phyloP scores from a whole-genome alignment of 129 eudicot genomes.

The Flaveria robusta region DNA sequence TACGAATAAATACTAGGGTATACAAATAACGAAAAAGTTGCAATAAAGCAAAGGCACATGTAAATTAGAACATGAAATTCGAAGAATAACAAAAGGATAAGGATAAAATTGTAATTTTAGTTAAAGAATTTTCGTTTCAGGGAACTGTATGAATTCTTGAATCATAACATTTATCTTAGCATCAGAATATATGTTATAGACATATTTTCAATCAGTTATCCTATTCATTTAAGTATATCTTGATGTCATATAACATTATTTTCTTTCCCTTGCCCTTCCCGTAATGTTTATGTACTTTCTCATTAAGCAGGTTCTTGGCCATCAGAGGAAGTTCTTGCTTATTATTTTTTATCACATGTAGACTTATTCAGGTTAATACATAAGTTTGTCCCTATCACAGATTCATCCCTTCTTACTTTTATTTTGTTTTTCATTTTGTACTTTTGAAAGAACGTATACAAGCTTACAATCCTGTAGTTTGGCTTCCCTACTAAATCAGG shows the following conservation, averaged over 20 bases:
- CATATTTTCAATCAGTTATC: neutral
- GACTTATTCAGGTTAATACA: conserved; percentile 65
- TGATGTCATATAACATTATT: neutral
- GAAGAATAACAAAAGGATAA: neutral
- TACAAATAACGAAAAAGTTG: neutral
- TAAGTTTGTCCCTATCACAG: conserved; percentile 11
- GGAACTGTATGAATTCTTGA: conserved; percentile 6
- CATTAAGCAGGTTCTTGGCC: conserved; percentile 90
- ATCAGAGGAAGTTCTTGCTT: conserved; percentile 93
- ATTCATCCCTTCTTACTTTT: neutral
- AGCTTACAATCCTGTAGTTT: neutral
- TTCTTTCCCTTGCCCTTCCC: neutral
- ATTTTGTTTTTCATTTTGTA: neutral
- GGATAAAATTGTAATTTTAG: neutral
- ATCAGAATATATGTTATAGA: neutral
- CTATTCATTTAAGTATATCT: neutral
- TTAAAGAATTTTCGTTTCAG: neutral
- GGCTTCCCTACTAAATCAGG: conserved; percentile 43
- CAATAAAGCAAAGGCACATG: neutral
- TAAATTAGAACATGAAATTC: neutral
- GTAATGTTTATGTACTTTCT: conserved; percentile 3
- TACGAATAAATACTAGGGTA: neutral
- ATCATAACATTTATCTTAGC: neutral
- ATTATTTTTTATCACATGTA: conserved; percentile 71
- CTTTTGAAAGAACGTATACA: neutral